These are phyloP conservation scores for Citeromyces nyonsensis DNA, from an alignment of 805 yeast genomes.

Conservation along the genomic window DNA sequence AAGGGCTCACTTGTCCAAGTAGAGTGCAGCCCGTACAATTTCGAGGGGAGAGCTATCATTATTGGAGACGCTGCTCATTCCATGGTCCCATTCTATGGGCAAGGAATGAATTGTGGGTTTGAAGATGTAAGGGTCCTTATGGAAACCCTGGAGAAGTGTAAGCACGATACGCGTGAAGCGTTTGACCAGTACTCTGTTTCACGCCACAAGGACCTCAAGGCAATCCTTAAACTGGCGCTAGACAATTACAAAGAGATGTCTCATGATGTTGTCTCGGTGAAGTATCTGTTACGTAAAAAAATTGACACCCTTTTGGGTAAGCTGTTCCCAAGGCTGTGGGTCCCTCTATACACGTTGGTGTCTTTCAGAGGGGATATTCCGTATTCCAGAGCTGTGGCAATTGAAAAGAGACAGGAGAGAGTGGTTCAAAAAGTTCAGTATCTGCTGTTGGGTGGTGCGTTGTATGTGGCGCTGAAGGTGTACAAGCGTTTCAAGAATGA, in stretches of 20 bases:
- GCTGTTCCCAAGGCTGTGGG: slow-evolving; percentile 47
- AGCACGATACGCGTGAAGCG: slow-evolving; percentile 25
- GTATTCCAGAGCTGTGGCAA: slow-evolving; percentile 50
- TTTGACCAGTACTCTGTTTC: slow-evolving; percentile 35
- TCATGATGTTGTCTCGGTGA: slow-evolving; percentile 47
- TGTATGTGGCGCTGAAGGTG: too few species aligned
- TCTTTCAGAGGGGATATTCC: slow-evolving; percentile 75
- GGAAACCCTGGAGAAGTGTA: slow-evolving; percentile 23
- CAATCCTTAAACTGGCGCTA: slow-evolving; percentile 68
- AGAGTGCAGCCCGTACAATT: slow-evolving; percentile 55
- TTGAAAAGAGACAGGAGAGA: slow-evolving; percentile 35
- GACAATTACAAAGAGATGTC: slow-evolving; percentile 83
- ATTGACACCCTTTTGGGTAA: slow-evolving; percentile 54
- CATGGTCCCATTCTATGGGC: slow-evolving; percentile 97
- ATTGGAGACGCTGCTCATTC: slow-evolving; percentile 93
- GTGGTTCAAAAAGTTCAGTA: slow-evolving; percentile 21
- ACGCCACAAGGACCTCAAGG: slow-evolving; percentile 52
- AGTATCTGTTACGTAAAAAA: slow-evolving; percentile 49
- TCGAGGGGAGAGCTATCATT: slow-evolving; percentile 42
- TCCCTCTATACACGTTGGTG: slow-evolving; percentile 86
- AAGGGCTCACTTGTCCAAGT: slow-evolving; percentile 68
- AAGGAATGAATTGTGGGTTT: slow-evolving; percentile 93
- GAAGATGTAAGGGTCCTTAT: slow-evolving; percentile 71
- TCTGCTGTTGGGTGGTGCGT: neutral
- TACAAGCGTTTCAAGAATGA: too few species aligned